Percentiles rank a stretch among this genome's conserved stretches.
phyloP scores from a whole-genome alignment of 2,329 filamentous ascomycete species.

The Colletotrichum incanum region DNA sequence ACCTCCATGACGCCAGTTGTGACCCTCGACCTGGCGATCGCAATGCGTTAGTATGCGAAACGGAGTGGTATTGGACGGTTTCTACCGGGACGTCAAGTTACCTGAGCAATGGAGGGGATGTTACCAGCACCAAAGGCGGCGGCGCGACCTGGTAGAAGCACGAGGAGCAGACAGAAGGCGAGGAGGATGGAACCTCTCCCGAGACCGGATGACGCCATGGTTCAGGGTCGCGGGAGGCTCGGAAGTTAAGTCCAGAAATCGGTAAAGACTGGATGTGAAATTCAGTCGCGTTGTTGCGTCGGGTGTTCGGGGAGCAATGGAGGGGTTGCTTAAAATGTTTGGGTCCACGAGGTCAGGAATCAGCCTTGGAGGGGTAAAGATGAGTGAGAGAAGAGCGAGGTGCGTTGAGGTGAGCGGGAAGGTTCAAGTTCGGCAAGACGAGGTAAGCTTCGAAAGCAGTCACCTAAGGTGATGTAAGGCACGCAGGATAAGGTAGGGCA shows the following conservation, averaged over 20 bases:
- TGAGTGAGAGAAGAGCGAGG: constrained; percentile 1
- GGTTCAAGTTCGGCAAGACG: constrained; percentile 16
- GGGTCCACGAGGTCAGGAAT: constrained; percentile 23
- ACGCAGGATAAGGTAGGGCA: constrained; percentile 16
- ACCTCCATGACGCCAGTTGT: constrained; percentile 81
- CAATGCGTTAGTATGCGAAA: constrained; percentile 1
- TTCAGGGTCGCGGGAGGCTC: constrained; percentile 21
- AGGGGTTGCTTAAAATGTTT: constrained; percentile 19
- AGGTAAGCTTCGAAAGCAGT: constrained; percentile 6
- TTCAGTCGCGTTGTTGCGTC: constrained; percentile 24
- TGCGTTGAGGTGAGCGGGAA: constrained; percentile 19
- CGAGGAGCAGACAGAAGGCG: constrained; percentile 66
- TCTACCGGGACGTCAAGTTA: constrained; percentile 44
- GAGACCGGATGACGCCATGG: constrained; percentile 65
- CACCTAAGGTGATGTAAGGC: constrained; percentile 7
- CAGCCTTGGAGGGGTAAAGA: constrained; percentile 29
- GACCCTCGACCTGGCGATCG: constrained; percentile 72
- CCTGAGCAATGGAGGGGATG: constrained; percentile 75
- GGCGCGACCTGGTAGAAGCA: constrained; percentile 70
- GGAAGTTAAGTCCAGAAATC: not conserved
- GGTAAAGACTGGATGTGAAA: constrained; percentile 25
- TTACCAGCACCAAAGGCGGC: constrained; percentile 80
- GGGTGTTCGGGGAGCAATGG: constrained; percentile 11
- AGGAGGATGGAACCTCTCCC: constrained; percentile 68
- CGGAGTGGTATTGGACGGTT: not conserved